A percentile compares a stretch with the other conserved stretches of the same genome.
phyloP scores from a whole-genome alignment of 306 rosid genomes.

The Lathyrus aphaca region DNA sequence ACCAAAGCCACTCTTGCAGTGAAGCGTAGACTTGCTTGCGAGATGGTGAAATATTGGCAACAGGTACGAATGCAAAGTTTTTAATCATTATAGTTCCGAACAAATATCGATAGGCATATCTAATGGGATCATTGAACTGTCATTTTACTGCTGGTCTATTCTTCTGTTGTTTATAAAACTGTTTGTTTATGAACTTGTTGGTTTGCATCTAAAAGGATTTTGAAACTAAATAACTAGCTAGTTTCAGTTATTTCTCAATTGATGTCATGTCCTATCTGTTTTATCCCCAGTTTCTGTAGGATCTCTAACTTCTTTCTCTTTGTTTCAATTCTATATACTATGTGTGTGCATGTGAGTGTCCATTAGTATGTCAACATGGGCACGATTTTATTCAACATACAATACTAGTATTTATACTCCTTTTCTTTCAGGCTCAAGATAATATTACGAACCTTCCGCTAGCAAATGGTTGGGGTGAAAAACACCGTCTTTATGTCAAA shows the following conservation, averaged over 20 bases:
- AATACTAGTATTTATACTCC: constrained; percentile 10
- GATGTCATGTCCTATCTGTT: no score
- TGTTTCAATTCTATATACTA: no score
- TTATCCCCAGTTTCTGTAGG: no score
- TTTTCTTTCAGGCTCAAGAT: constrained; percentile 87
- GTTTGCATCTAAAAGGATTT: no score
- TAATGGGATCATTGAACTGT: neutral
- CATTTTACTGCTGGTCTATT: constrained; percentile 22
- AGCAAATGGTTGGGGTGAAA: constrained; percentile 95
- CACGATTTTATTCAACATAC: constrained; percentile 10
- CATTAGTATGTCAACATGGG: neutral
- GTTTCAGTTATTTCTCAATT: no score
- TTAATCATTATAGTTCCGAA: neutral
- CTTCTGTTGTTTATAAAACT: constrained; percentile 17
- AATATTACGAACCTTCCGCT: constrained; percentile 89
- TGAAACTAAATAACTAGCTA: no score
- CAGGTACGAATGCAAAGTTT: constrained; percentile 60
- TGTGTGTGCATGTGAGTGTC: no score
- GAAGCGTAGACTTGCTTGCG: constrained; percentile 98
- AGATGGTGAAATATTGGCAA: constrained; percentile 99
- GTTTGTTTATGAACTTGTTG: neutral
- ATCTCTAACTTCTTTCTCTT: no score
- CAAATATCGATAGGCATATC: constrained; percentile 20
- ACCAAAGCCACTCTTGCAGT: constrained; percentile 99
- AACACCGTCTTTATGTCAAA: constrained; percentile 73